Evolutionary conservation across 306 rosid species (phyloP).

Genomic region (Abrus pulchellus): DNA sequence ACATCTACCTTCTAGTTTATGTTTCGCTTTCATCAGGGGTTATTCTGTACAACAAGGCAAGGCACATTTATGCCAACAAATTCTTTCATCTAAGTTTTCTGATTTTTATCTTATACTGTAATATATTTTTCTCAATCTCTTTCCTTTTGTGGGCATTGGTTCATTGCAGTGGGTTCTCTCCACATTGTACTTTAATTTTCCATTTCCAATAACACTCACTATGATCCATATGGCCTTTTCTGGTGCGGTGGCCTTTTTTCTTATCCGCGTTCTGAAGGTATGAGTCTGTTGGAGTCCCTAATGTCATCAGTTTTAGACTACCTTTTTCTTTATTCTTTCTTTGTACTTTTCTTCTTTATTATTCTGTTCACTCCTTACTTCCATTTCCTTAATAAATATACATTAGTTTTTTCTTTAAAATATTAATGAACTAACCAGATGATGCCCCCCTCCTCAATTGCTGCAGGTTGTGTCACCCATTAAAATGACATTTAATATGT

Average conservation of each 20-base stretch:
- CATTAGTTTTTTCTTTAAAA: conserved; percentile 34
- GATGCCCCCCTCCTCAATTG: conserved; percentile 28
- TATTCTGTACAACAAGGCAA: conserved; percentile 61
- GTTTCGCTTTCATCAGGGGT: conserved; percentile 63
- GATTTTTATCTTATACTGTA: neutral
- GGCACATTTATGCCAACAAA: neutral
- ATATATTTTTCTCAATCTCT: conserved; percentile 30
- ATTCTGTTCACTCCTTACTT: conserved; percentile 37
- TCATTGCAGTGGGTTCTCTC: conserved; percentile 71
- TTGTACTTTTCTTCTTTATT: neutral
- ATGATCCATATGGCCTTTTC: conserved; percentile 78
- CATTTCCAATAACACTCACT: conserved; percentile 72
- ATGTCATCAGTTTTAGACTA: conserved; percentile 36
- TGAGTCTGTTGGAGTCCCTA: conserved; percentile 40
- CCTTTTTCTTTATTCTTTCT: neutral
- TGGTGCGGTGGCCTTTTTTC: conserved; percentile 62
- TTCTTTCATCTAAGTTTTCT: conserved; percentile 18
- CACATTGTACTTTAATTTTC: conserved; percentile 64
- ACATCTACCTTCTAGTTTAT: conserved; percentile 61
- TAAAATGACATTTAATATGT: conserved; percentile 95
- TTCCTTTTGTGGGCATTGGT: conserved; percentile 36
- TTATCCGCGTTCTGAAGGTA: conserved; percentile 70
- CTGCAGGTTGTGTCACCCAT: conserved; percentile 96
- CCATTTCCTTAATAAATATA: conserved; percentile 23
- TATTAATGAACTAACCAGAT: conserved; percentile 25